Percentiles rank a stretch among this genome's conserved stretches.
Conservation (phyloP, 1,284 basidiomycete genomes). For the Leccinum variabile region DNA sequence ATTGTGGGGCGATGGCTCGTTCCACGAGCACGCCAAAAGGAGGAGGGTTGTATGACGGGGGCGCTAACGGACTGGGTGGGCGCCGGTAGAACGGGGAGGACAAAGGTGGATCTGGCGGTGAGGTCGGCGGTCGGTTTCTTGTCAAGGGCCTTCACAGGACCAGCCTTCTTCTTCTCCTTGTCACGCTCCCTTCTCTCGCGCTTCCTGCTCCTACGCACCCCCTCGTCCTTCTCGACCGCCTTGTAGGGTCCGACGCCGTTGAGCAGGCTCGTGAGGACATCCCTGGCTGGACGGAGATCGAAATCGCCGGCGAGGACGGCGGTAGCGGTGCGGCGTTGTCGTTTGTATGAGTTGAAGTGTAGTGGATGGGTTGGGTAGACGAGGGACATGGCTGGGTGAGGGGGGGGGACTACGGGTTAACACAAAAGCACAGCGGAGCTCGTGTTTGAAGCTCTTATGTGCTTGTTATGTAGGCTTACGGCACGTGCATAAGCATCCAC, state of each 20-base stretch:
- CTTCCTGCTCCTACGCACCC: slow-evolving; percentile 48
- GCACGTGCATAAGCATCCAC: slow-evolving; percentile 37
- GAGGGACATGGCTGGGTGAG: slow-evolving; percentile 26
- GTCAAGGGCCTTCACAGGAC: slow-evolving; percentile 21
- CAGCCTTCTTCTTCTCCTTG: slow-evolving; percentile 38
- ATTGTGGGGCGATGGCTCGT: slow-evolving; percentile 65
- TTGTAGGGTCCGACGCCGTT: slow-evolving; percentile 70
- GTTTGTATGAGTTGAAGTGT: slow-evolving; percentile 42
- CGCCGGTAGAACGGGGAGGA: slow-evolving; percentile 30
- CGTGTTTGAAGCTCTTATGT: slow-evolving; percentile 38
- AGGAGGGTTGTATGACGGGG: slow-evolving; percentile 39
- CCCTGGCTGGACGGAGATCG: slow-evolving; percentile 62
- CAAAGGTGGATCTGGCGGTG: slow-evolving; percentile 18
- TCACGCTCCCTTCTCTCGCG: slow-evolving; percentile 52
- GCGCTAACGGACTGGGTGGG: slow-evolving; percentile 22
- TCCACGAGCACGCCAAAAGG: slow-evolving; percentile 63
- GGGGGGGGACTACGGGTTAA: slow-evolving; percentile 12
- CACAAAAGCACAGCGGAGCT: slow-evolving; percentile 32
- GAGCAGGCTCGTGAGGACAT: slow-evolving; percentile 73
- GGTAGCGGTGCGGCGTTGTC: slow-evolving; percentile 67
- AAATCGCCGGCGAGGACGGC: slow-evolving; percentile 70
- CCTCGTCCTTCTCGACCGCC: slow-evolving; percentile 58
- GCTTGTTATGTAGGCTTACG: slow-evolving; percentile 39
- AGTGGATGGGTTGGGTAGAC: slow-evolving; percentile 39
- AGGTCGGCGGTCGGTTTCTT: slow-evolving; percentile 26